Conservation (phyloP, 2,329 filamentous ascomycete genomes). For the Alternaria alternata region DNA sequence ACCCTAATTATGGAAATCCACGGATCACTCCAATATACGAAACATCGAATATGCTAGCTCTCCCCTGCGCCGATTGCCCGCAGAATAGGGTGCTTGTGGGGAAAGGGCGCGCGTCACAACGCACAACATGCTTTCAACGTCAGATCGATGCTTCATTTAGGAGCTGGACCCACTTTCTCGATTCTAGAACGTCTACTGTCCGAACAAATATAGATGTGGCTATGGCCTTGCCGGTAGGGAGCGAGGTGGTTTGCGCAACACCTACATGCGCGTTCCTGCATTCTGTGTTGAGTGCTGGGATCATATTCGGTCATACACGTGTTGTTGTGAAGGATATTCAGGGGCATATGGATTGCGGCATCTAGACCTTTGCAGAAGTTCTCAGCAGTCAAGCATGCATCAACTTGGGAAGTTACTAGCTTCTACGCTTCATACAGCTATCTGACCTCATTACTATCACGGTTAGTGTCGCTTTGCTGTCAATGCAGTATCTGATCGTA, state of each 20-base stretch:
- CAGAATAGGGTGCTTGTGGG: conserved; percentile 12
- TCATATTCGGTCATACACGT: neutral
- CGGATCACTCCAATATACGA: neutral
- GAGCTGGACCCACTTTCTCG: neutral
- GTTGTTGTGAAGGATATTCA: neutral
- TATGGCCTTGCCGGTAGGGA: neutral
- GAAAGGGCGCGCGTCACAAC: conserved; percentile 17
- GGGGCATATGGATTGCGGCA: neutral
- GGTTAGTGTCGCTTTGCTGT: too few relatives aligned
- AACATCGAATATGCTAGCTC: neutral
- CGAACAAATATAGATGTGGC: conserved; percentile 3
- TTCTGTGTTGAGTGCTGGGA: neutral
- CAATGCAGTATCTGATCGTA: too few relatives aligned
- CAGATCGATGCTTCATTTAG: conserved; percentile 9
- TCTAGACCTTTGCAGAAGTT: too few relatives aligned
- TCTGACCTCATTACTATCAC: too few relatives aligned
- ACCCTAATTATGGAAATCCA: conserved; percentile 4
- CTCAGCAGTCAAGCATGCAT: too few relatives aligned
- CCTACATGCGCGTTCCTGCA: conserved; percentile 1
- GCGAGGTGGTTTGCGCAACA: neutral
- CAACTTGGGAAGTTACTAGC: too few relatives aligned
- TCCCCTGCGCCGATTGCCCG: conserved; percentile 5
- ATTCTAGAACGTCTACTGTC: neutral
- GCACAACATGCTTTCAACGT: conserved; percentile 7
- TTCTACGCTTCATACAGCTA: too few relatives aligned